A percentile compares a stretch with the other conserved stretches of the same genome.
Evolutionary conservation across 2,329 filamentous ascomycete genomes (phyloP).

Genomic region (Cercospora sp.): DNA sequence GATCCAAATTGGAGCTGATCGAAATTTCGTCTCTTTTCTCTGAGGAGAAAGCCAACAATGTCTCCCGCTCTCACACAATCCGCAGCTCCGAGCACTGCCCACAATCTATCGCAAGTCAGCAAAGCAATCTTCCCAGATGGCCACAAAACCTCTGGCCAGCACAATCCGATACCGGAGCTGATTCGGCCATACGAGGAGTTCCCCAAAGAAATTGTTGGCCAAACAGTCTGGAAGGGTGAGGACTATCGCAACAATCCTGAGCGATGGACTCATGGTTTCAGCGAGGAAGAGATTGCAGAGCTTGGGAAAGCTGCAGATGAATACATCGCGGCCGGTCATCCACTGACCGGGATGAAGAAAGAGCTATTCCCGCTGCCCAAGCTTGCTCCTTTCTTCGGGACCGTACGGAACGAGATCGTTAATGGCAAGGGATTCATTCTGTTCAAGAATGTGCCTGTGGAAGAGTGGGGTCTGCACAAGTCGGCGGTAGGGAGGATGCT

Average conservation of each 20-base stretch:
- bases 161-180: constrained; percentile 64
- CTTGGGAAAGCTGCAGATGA: constrained; percentile 66
- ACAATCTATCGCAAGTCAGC: constrained; percentile 37
- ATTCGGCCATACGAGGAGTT: constrained; percentile 68
- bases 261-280: constrained; percentile 72
- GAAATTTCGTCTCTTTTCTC: background rate
- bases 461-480: constrained; percentile 74
- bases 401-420: constrained; percentile 64
- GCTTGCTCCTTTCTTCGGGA: constrained; percentile 56
- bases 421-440: constrained; percentile 87
- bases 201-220: constrained; percentile 68
- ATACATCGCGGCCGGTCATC: constrained; percentile 65
- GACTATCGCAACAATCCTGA: constrained; percentile 64
- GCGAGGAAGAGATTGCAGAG: constrained; percentile 64
- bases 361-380: constrained; percentile 62
- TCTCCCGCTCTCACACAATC: constrained; percentile 24
- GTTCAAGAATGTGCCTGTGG: constrained; percentile 79
- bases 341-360: constrained; percentile 70
- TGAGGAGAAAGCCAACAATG: constrained; percentile 10
- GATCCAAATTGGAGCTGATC: background rate
- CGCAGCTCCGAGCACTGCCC: constrained; percentile 9
- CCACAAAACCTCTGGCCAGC: constrained; percentile 70
- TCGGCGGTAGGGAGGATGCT: constrained; percentile 59
- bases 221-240: constrained; percentile 69
- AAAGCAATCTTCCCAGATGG: constrained; percentile 62